Percentiles rank a stretch among this genome's conserved stretches.
These are phyloP conservation scores for Beauveria varroae DNA, from an alignment of 2,329 filamentous ascomycete genomes.

Conservation along the genomic window DNA sequence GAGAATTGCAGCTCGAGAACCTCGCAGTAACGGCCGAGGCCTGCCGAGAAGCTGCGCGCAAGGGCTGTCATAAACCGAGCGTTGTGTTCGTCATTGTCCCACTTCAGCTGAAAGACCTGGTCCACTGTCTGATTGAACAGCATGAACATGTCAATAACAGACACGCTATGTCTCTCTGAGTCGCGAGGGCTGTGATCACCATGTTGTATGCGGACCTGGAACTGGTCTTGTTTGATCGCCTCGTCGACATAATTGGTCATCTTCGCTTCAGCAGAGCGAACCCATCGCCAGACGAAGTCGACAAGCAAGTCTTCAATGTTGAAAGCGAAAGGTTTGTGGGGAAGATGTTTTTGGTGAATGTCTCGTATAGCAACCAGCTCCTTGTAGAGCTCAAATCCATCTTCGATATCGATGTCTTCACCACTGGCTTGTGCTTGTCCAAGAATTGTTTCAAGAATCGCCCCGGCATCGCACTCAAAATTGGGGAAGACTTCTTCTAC, in stretches of 20 bases:
- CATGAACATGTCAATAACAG: conserved; percentile 86
- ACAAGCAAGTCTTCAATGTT: conserved; percentile 79
- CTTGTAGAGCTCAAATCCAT: conserved; percentile 90
- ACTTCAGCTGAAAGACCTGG: conserved; percentile 76
- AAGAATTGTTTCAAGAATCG: conserved; percentile 76
- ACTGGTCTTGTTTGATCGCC: conserved; percentile 84
- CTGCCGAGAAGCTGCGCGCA: conserved; percentile 74
- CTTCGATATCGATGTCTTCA: conserved; percentile 75
- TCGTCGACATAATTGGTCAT: conserved; percentile 81
- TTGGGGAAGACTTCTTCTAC: conserved; percentile 79
- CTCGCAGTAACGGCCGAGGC: conserved; percentile 86
- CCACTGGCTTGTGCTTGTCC: conserved; percentile 60
- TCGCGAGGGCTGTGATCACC: conserved; percentile 60
- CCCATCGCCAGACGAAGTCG: conserved; percentile 95
- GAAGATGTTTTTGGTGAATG: conserved; percentile 70
- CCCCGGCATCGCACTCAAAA: conserved; percentile 82
- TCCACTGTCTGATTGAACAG: conserved; percentile 90
- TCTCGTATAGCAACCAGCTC: conserved; percentile 78
- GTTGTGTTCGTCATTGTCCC: conserved; percentile 89
- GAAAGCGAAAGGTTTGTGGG: conserved; percentile 71
- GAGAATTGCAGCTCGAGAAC: conserved; percentile 77
- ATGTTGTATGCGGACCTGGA: conserved; percentile 63
- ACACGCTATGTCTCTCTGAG: conserved; percentile 84
- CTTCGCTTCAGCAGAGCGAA: conserved; percentile 69
- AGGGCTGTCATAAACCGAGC: conserved; percentile 96